phyloP scores from a whole-genome alignment of 1,284 basidiomycete genomes.

The Meira miltonrushii region DNA sequence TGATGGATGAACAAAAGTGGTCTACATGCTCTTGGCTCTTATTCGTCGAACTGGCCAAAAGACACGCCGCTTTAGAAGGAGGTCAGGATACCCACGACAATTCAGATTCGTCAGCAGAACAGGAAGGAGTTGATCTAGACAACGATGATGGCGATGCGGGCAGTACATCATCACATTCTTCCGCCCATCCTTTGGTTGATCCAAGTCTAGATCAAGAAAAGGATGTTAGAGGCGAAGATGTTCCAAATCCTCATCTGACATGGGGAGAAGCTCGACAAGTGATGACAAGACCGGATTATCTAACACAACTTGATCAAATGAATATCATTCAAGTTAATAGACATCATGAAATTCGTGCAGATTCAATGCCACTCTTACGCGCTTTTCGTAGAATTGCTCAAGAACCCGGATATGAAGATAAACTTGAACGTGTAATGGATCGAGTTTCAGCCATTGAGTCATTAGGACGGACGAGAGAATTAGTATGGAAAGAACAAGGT shows the following conservation, averaged over 20 bases:
- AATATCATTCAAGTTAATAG: slow-evolving; percentile 28
- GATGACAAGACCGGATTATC: slow-evolving; percentile 46
- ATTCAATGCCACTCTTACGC: slow-evolving; percentile 43
- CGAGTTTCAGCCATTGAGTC: slow-evolving; percentile 43
- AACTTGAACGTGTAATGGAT: slow-evolving; percentile 43
- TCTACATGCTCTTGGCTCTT: slow-evolving; percentile 47
- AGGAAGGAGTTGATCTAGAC: not conserved
- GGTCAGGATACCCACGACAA: not conserved
- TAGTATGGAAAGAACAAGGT: slow-evolving; percentile 46
- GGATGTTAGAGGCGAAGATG: slow-evolving; percentile 30
- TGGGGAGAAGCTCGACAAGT: slow-evolving; percentile 46
- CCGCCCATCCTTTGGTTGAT: slow-evolving; percentile 15
- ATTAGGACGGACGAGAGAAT: slow-evolving; percentile 32
- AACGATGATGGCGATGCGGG: not conserved
- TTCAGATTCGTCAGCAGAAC: not conserved
- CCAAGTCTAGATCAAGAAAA: slow-evolving; percentile 31
- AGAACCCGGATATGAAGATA: slow-evolving; percentile 33
- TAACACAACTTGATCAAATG: slow-evolving; percentile 37
- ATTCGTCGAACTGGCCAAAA: slow-evolving; percentile 33
- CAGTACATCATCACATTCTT: not conserved
- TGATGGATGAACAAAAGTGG: slow-evolving; percentile 51
- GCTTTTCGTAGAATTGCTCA: slow-evolving; percentile 38
- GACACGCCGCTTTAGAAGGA: slow-evolving; percentile 38
- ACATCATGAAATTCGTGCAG: slow-evolving; percentile 41
- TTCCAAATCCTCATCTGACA: slow-evolving; percentile 41